Evolutionary conservation across 164 flowering plant species (phyloP), one percentile per base, ranked within the genome.

Genomic region (Buxus sempervirens): DNA sequence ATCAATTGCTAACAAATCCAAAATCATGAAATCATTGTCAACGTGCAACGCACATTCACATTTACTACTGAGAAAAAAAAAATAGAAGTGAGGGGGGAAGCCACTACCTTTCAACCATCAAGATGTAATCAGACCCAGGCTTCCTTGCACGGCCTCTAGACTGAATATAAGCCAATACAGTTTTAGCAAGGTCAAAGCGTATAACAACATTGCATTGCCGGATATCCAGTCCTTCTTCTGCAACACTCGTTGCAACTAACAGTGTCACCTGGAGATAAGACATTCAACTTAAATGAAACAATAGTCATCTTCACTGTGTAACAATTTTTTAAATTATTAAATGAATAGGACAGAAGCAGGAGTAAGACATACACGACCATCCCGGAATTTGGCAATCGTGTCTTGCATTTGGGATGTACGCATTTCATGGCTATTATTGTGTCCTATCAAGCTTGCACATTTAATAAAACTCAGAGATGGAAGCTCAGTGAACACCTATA

Each of bases 161-260:
- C 76, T 96, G 99, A 77, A 96, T 93, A 75, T 96, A 96, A 61
- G 99, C 99, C 80, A 96, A 76, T 65, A 96, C 98, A 69, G 99
- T 96, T 80, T 96, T 96, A 71, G 99, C 99, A 78, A 96, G 99
- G 77, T 96, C 99, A 77, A 96, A 96, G 60, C 99, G 98, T 76
- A 96, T 96, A 58, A 96, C 99, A 76, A 96, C 99, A 82, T 96
- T 96, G 84, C 99, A 96, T 75, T 96, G 98, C 67, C 99, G 85
- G 64, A 96, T 96, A 76, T 96, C 99, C 73, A 96, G 96, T 54
- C 99, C 99, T 81, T 96, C 99, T 81, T 96, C 99, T 70, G 99
- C 99, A 70, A 96, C 99, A 78, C 99, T 95, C 63, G 99, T 93
- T 72, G 99, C 98, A 70, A 96, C 99, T 72, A 96, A 77, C 75